Conservation (phyloP, 2,329 filamentous ascomycete genomes). For the Neoascochyta sp. region DNA sequence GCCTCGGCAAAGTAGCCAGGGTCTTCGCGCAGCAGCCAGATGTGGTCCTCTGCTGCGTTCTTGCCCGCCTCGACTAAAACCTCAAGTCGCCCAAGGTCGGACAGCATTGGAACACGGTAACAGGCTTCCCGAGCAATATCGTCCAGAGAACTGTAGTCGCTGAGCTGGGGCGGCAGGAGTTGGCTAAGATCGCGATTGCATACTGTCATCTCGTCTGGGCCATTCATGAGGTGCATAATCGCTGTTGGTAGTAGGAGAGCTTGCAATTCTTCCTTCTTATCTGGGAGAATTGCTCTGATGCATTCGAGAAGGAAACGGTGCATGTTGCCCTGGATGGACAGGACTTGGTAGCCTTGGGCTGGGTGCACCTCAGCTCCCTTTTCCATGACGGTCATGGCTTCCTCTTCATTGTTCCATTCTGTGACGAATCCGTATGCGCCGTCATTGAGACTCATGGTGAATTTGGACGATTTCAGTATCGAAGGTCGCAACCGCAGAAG, state of each 20-base stretch:
- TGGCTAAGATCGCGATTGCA: not conserved
- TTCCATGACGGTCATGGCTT: not conserved
- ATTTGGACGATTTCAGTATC: slow-evolving; percentile 1
- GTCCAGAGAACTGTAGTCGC: not conserved
- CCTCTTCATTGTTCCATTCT: not conserved
- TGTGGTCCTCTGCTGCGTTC: slow-evolving; percentile 9
- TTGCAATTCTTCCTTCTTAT: not conserved
- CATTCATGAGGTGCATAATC: too few relatives aligned
- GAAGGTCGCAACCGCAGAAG: slow-evolving; percentile 19
- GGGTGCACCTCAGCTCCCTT: not conserved
- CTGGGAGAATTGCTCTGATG: not conserved
- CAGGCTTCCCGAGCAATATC: slow-evolving; percentile 45
- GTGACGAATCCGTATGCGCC: not conserved
- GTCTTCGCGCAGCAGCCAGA: slow-evolving; percentile 54
- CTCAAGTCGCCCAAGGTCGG: slow-evolving; percentile 48
- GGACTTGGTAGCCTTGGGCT: not conserved
- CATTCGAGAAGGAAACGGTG: not conserved
- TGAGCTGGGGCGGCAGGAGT: too few relatives aligned
- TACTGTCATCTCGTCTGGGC: too few relatives aligned
- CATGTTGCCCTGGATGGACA: not conserved
- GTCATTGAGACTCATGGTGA: slow-evolving; percentile 1
- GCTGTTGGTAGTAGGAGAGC: not conserved
- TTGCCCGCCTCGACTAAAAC: slow-evolving; percentile 25
- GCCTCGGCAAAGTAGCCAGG: slow-evolving; percentile 53
- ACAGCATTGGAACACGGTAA: slow-evolving; percentile 48